Base-by-base conservation (phyloP, 2,329 filamentous ascomycete species). In the Pyrenophora seminiperda region DNA sequence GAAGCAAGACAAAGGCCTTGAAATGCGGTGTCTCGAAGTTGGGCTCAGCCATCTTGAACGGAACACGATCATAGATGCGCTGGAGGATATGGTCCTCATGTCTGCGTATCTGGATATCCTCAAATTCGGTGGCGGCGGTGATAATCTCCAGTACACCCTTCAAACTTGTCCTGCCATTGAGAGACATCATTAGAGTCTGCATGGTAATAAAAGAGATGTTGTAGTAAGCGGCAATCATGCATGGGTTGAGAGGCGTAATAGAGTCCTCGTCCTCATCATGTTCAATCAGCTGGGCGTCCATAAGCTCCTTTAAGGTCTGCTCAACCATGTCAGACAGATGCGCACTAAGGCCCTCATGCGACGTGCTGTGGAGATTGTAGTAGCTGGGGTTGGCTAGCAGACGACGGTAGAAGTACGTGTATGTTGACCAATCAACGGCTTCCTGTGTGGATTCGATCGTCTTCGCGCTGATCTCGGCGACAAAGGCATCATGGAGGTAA, bases 131-230 rank as follows among this genome's bases (percentile, higher is more conserved):
- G 4, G 95, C 95, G 1, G 94, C 96, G 1, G 94, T 97, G 53
- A 97, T 87, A 64, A 99, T 97, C 74, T 99, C 94, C 47, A 99
- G 81, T 34, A 99, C 92, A 38, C 91, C 91, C 81, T 99, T 99
- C 59, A 99, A 84, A 79, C 96, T 97, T 3, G 92, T 97, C 62
- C 88, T 88, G 33, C 86, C 86, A 47, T 85, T 92, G 38, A 99
- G 82, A 11, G 94, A 99, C 47, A 99, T 81, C 42, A 99, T 80
- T 81, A 99, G 93, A 0, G 94, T 99, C 76, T 99, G 93, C 92
- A 99, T 99, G 2, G 94, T 99, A 73, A 96, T 90, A 77, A 97
- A 97, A 5, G 93, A 97, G 68, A 99, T 96, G 75, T 97, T 97
- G 82, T 99, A 99, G 80, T 99, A 97, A 1, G 94, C 91, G 7